Percentiles rank a stretch among this genome's conserved stretches.
These are phyloP conservation scores for Candida nonsorbophila DNA, from an alignment of 805 yeast genomes.

Conservation along the genomic window DNA sequence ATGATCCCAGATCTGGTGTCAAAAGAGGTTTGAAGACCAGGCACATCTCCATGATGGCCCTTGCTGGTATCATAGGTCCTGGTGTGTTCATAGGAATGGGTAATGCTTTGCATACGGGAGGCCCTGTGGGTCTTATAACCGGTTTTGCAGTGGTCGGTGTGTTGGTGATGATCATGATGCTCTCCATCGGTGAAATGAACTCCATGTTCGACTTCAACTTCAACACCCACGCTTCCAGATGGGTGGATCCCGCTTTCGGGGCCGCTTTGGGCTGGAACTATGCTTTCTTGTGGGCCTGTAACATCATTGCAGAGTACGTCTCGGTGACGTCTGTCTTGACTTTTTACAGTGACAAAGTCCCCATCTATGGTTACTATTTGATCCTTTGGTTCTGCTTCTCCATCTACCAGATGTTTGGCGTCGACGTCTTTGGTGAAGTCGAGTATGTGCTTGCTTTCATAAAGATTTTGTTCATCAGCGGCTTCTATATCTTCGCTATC, in stretches of 20 bases:
- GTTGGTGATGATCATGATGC: conserved; percentile 32
- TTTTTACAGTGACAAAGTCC: conserved; percentile 37
- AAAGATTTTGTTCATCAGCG: conserved; percentile 17
- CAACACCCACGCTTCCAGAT: conserved; percentile 38
- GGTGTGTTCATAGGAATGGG: conserved; percentile 57
- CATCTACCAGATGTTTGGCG: conserved; percentile 27
- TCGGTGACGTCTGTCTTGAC: conserved; percentile 42
- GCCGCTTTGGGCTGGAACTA: conserved; percentile 37
- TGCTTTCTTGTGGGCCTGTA: conserved; percentile 34
- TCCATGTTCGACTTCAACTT: conserved; percentile 36
- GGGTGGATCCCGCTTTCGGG: conserved; percentile 31
- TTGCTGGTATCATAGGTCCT: conserved; percentile 33
- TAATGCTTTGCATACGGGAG: conserved; percentile 40
- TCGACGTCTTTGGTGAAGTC: conserved; percentile 30
- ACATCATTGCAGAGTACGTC: conserved; percentile 39
- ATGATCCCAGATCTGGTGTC: conserved; percentile 20
- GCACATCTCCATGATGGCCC: conserved; percentile 16
- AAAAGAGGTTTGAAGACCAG: conserved; percentile 39
- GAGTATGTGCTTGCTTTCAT: conserved; percentile 21
- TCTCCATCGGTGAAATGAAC: conserved; percentile 36
- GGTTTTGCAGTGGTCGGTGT: conserved; percentile 46
- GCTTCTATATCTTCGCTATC: conserved; percentile 14
- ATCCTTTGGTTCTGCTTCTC: conserved; percentile 33
- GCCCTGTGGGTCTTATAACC: conserved; percentile 41
- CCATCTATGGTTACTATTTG: conserved; percentile 42